phyloP scores from a whole-genome alignment of 345 rosid genomes.

The Eucalyptus regnans region DNA sequence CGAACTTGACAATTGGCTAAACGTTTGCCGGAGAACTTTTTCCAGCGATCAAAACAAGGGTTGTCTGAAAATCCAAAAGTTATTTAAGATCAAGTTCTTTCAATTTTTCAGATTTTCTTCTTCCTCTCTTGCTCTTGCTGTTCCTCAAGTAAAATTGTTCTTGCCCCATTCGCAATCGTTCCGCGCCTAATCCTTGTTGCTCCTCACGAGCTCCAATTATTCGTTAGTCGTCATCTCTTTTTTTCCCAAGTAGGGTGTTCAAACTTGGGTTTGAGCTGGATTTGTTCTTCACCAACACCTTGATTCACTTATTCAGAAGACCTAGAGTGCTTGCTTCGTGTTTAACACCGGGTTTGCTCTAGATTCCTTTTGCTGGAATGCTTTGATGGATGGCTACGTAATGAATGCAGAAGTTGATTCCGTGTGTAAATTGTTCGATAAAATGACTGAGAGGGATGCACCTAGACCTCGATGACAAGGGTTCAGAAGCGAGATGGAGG shows the following conservation, averaged over 20 bases:
- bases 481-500: not conserved
- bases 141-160: too few relatives aligned
- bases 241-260: not conserved
- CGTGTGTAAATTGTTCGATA: slow-evolving; percentile 36
- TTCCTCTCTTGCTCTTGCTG: too few relatives aligned
- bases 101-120: too few relatives aligned
- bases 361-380: slow-evolving; percentile 11
- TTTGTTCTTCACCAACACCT: slow-evolving; percentile 6
- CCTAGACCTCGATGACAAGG: slow-evolving; percentile 2
- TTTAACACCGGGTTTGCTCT: slow-evolving; percentile 3
- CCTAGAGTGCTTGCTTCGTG: not conserved
- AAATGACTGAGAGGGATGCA: slow-evolving; percentile 7
- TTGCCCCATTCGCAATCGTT: too few relatives aligned
- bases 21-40: too few relatives aligned
- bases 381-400: slow-evolving; percentile 11
- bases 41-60: too few relatives aligned
- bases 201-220: too few relatives aligned
- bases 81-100: too few relatives aligned
- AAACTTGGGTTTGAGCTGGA: slow-evolving; percentile 12
- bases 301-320: slow-evolving; percentile 5
- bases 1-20: too few relatives aligned
- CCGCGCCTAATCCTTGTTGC: too few relatives aligned
- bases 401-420: not conserved
- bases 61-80: too few relatives aligned
- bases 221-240: too few relatives aligned